These are phyloP conservation scores for Symbiotaphrina buchneri DNA, from an alignment of 495 filamentous ascomycete species.

Conservation along the genomic window DNA sequence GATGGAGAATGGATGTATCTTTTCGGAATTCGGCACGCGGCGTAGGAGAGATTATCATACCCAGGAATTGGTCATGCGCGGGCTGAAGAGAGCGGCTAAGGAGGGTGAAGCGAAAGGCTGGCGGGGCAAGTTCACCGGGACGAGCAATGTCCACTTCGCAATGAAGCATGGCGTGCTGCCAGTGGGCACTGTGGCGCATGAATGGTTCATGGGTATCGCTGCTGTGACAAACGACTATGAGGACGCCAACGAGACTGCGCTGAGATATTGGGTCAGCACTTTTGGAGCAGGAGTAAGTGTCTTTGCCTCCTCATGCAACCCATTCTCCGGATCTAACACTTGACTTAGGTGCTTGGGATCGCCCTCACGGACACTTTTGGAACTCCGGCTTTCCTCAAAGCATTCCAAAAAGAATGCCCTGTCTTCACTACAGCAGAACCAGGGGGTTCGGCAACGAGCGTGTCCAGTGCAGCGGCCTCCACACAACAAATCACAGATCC, in stretches of 20 bases:
- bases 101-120: slow-evolving; percentile 37
- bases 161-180: slow-evolving; percentile 69
- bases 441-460: slow-evolving; percentile 6
- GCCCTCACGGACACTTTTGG: slow-evolving; percentile 97
- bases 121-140: slow-evolving; percentile 56
- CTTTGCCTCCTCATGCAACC: background rate
- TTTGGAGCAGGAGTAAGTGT: slow-evolving; percentile 59
- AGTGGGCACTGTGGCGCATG: slow-evolving; percentile 87
- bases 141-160: slow-evolving; percentile 92
- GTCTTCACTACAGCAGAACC: slow-evolving; percentile 6
- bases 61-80: slow-evolving; percentile 80
- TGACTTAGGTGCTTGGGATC: slow-evolving; percentile 47
- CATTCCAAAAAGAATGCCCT: slow-evolving; percentile 48
- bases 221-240: slow-evolving; percentile 74
- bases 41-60: slow-evolving; percentile 79
- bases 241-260: slow-evolving; percentile 57
- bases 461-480: slow-evolving; percentile 6
- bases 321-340: background rate
- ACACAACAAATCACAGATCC: slow-evolving; percentile 1
- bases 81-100: slow-evolving; percentile 48
- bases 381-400: slow-evolving; percentile 67
- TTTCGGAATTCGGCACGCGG: slow-evolving; percentile 87
- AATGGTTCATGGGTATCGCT: slow-evolving; percentile 98
- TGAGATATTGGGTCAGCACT: slow-evolving; percentile 73
- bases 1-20: slow-evolving; percentile 58